Evolutionary conservation across 1,139 yeast species (phyloP).

Genomic region (Blastobotrys apis): DNA sequence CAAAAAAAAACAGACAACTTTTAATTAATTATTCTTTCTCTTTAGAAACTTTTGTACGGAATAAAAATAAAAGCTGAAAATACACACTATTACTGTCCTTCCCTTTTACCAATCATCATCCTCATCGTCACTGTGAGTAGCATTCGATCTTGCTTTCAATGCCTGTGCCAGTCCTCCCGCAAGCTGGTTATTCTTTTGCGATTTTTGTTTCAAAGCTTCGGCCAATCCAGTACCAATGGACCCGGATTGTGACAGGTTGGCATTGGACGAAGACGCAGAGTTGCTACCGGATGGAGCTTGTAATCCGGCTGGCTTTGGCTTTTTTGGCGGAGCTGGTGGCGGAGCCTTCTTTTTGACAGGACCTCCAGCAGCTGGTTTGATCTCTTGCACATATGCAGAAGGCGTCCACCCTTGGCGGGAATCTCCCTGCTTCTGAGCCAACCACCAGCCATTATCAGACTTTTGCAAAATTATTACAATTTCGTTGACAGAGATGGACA

Average conservation of each 20-base stretch:
- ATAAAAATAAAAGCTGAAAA: too few relatives aligned
- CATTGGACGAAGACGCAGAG: constrained; percentile 19
- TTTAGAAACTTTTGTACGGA: background rate
- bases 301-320: constrained; percentile 23
- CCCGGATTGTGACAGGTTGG: constrained; percentile 18
- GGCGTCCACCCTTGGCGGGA: constrained; percentile 96
- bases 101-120: constrained; percentile 49
- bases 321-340: constrained; percentile 35
- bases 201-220: constrained; percentile 60
- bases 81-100: too few relatives aligned
- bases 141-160: constrained; percentile 75
- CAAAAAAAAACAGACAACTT: background rate
- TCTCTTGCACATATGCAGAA: constrained; percentile 75
- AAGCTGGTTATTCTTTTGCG: constrained; percentile 60
- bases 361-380: constrained; percentile 29
- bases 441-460: constrained; percentile 82
- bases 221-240: constrained; percentile 64
- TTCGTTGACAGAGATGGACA: constrained; percentile 73
- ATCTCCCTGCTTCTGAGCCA: constrained; percentile 74
- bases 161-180: constrained; percentile 93
- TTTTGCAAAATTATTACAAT: constrained; percentile 64
- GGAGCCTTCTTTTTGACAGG: constrained; percentile 23
- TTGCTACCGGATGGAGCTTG: constrained; percentile 25
- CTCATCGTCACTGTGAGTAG: constrained; percentile 74
- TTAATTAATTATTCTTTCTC: background rate